These are phyloP conservation scores for Amanita subjunquillea DNA, from an alignment of 768 basidiomycete genomes.

Conservation along the genomic window DNA sequence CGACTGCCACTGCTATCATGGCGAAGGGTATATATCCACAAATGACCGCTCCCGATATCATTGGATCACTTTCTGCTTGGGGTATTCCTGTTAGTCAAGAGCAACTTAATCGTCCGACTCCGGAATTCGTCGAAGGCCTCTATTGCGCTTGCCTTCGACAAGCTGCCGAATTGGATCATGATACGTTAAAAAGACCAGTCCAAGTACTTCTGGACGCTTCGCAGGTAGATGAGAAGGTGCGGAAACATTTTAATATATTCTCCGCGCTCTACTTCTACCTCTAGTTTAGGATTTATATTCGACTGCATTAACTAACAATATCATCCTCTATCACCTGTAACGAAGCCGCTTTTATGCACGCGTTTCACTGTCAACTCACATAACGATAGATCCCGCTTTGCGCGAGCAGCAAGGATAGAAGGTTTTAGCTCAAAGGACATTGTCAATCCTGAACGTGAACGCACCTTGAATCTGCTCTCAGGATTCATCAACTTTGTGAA, in stretches of 20 bases:
- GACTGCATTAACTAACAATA: constrained; percentile 45
- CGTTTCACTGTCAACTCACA: constrained; percentile 2
- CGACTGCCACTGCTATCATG: constrained; percentile 16
- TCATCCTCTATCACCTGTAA: constrained; percentile 66
- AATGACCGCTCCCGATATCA: constrained; percentile 55
- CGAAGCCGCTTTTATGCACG: constrained; percentile 9
- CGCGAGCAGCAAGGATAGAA: constrained; percentile 60
- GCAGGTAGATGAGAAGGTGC: constrained; percentile 45
- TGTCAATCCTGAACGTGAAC: constrained; percentile 57
- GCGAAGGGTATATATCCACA: constrained; percentile 49
- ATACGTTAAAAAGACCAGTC: constrained; percentile 47
- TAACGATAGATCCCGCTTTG: constrained; percentile 49
- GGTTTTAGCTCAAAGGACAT: constrained; percentile 75
- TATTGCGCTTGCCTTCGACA: constrained; percentile 67
- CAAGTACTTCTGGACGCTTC: constrained; percentile 43
- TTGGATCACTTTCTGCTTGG: constrained; percentile 57
- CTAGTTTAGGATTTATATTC: constrained; percentile 52
- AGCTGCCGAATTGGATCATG: constrained; percentile 52
- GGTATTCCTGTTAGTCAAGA: constrained; percentile 55
- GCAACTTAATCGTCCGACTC: constrained; percentile 55
- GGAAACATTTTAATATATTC: constrained; percentile 5
- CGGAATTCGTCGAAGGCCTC: constrained; percentile 62
- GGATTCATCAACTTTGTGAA: constrained; percentile 92
- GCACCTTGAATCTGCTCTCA: constrained; percentile 68
- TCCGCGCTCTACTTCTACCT: background rate